Evolutionary conservation across 805 yeast genomes (phyloP).

Genomic region (Wickerhamiella slavikovae): DNA sequence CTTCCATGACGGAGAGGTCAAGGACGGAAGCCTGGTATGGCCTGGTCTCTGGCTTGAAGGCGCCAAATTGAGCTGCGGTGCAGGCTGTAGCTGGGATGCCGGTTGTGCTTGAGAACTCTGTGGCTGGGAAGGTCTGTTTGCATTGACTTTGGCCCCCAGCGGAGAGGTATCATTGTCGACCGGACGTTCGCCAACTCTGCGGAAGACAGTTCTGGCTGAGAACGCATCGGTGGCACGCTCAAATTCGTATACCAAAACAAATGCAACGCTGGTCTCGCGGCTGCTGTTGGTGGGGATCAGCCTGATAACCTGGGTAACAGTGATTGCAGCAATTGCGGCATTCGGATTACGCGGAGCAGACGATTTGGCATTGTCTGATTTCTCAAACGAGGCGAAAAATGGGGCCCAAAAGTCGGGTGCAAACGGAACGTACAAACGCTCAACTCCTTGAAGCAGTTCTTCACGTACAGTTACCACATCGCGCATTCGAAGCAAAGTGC

Average conservation of each 20-base stretch:
- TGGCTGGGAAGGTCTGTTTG: background rate
- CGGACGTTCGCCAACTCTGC: slow-evolving; percentile 8
- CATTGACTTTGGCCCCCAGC: no score
- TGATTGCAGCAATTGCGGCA: slow-evolving; percentile 17
- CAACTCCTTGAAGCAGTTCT: slow-evolving; percentile 12
- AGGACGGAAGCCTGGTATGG: background rate
- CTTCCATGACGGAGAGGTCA: no score
- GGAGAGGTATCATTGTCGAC: background rate
- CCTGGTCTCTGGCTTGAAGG: background rate
- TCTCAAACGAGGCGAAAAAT: slow-evolving; percentile 15
- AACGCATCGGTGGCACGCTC: slow-evolving; percentile 17
- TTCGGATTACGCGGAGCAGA: slow-evolving; percentile 11
- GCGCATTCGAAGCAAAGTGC: slow-evolving; percentile 13
- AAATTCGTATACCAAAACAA: slow-evolving; percentile 18
- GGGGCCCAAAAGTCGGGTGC: slow-evolving; percentile 21
- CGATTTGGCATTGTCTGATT: background rate
- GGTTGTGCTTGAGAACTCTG: background rate
- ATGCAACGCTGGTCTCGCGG: slow-evolving; percentile 12
- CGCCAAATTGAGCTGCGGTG: no score
- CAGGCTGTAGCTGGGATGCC: background rate
- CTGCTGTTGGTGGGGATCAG: slow-evolving; percentile 6
- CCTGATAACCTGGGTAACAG: slow-evolving; percentile 16
- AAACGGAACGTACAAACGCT: slow-evolving; percentile 18
- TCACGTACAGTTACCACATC: slow-evolving; percentile 6
- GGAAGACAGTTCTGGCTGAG: slow-evolving; percentile 19